Evolutionary conservation across 1,139 yeast genomes (phyloP), one percentile per base, ranked within the genome.

Genomic region (Yueomyces sp.): DNA sequence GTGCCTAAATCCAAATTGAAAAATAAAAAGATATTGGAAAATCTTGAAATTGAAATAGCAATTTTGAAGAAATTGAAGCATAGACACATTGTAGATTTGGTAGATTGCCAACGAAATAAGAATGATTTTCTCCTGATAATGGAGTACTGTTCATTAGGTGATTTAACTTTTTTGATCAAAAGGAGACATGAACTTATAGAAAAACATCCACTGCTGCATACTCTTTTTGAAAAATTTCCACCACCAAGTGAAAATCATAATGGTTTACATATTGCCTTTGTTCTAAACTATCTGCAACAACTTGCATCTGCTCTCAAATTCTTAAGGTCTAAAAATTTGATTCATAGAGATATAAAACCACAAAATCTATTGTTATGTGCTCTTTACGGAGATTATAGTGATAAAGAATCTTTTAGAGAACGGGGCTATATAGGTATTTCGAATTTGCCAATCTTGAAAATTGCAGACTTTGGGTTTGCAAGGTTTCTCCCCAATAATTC

Each of bases 381-480:
- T 1, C 79, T 81, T 1, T 77, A 84, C 8, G 69, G 69, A 2
- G 51, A 52, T 27, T 57, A 57, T 38, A 81, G 78, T 55, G 70
- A 87, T 11, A 70, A 73, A 48, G 64, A 67, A 29, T 78, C 75
- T 29, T 86, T 86, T 49, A 68, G 68, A 37, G 68, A 66, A 11
- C 36, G 51, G 39, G 73, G 80, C 4, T 84, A 69, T 63, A 79
- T 77, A 3, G 96, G 96, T 0, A 67, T 81, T 48, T 83, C 93
- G 79, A 94, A 85, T 52, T 69, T 91, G 48, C 98, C 98, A 1
- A 74, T 87, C 19, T 70, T 91, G 49, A 89, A 91, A 60, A 80
- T 91, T 47, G 98, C 98, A 19, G 98, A 91, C 65, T 91, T 91
- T 64, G 98, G 98, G 1, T 93, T 91, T 67, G 98, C 98, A 4